Base-by-base conservation (phyloP, 805 yeast species). In the Vanderwaltozyma polyspora region DNA sequence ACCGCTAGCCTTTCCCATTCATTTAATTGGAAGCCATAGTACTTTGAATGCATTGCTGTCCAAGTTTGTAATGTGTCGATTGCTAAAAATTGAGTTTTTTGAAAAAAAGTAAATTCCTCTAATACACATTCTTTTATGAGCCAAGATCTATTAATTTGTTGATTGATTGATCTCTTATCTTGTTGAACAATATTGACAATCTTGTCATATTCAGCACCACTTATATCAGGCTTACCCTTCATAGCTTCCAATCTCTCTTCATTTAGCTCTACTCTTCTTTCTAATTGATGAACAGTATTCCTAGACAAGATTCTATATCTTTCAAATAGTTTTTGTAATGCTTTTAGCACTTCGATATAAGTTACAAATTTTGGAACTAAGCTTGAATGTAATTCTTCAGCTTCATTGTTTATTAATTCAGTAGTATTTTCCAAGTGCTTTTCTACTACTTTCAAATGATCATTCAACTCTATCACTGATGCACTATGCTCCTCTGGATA, bases 31-130 rank as follows among this genome's bases (percentile, higher is more conserved):
- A 69, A 57, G 35, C 77, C 83, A 1, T 68, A 63, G 43, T 67
- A 80, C 42, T 71, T 72, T 29, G 72, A 62, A 33, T 79, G 63
- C 33, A 77, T 76, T 35, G 64, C 62, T n/a, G 77, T 70, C 85
- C 94, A 82, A 33, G 76, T 80, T 38, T 76, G 75, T 62, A 93
- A 73, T 11, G 76, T 60, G 43, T 74, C 76, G 18, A 80, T 66
- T 8, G 87, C 64, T 38, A 83, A 67, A 50, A 74, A 85, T 57
- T 85, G 94, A 2, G 89, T 79, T 44, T 80, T 79, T 57, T 87
- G 95, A 53, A 81, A 82, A 59, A 81, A 61, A 12, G 70, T 58
- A 44, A 73, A 77, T 58, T 91, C 97, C 40, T 77, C 77, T 19
- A 78, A 59, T 38, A 93, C 67, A 38, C 87, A 73, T 49, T 79